Base-by-base conservation (phyloP, 805 yeast genomes). In the Myxozyma sirexii region DNA sequence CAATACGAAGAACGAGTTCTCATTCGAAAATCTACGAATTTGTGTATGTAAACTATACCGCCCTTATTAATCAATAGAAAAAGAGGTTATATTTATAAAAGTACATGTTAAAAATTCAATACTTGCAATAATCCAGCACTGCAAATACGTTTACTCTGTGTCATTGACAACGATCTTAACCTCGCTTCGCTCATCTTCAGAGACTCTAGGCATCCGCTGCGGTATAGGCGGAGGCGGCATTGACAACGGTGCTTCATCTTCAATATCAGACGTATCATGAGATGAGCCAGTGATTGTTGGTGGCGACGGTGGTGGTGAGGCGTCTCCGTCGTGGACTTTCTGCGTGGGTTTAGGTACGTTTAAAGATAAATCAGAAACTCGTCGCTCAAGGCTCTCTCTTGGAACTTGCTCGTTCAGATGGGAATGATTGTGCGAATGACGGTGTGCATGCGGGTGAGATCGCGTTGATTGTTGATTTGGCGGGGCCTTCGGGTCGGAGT, bases 241-340 rank as follows among this genome's bases (percentile, higher is more conserved):
- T 43, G 53, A 48, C 44, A 48, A 19, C 33, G 53, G 53, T 3
- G 29, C 4, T 8, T 48, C 53, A 7, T 48, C 53, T 1, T 48
- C 53, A 13, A 29, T 39, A 48, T 35, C 27, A 43, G 10, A 12
- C 21, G 19, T 35, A 27, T 23, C 35, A 21, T 31, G 41, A 19
- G 12, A 29, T 8, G 41, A 29, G 6, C 17, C 10, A 23, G 17
- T 27, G 13, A 29, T n/a, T 10, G 41, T 15, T n/a, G 35, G 19
- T 2, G 43, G 37, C 33, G 43, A n/a, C 29, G 43, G 52, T 6
- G 53, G 53, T 15, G 55, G 55, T 2, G 55, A 51, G 5, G 55
- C 55, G 31, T 51, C 55, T 13, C 55, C 55, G 24, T 51, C 55
- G 29, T 51, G 47, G 24, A 39, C 55, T 3, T 17, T 41, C 6